Conservation (phyloP, 1,139 yeast genomes). For the Pichia sp. region DNA sequence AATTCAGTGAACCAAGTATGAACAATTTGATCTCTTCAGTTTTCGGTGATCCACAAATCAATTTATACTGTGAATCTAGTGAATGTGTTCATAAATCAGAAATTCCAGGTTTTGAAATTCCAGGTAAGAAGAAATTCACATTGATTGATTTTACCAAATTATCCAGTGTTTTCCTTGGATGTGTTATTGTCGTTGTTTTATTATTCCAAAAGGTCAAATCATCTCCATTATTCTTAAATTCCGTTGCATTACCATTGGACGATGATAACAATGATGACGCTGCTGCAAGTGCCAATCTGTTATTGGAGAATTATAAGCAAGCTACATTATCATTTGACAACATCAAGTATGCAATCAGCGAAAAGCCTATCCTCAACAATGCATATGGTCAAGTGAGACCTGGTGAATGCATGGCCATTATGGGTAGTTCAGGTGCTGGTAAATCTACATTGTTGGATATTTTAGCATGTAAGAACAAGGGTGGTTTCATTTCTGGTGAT, state of each 20-base stretch:
- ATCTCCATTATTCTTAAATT: constrained; percentile 56
- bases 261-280: constrained; percentile 32
- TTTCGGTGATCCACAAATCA: constrained; percentile 90
- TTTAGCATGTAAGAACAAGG: constrained; percentile 81
- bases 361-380: constrained; percentile 53
- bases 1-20: constrained; percentile 94
- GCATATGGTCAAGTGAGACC: constrained; percentile 80
- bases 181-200: constrained; percentile 39
- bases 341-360: constrained; percentile 61
- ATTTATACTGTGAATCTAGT: constrained; percentile 75
- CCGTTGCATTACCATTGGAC: constrained; percentile 16
- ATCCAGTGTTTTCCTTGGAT: constrained; percentile 45
- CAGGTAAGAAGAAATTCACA: constrained; percentile 54
- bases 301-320: constrained; percentile 62
- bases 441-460: constrained; percentile 92
- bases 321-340: constrained; percentile 75
- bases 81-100: constrained; percentile 93
- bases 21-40: constrained; percentile 85
- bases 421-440: constrained; percentile 99
- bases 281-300: constrained; percentile 30
- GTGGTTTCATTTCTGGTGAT: constrained; percentile 64
- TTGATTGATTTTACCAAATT: constrained; percentile 42
- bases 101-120: constrained; percentile 83
- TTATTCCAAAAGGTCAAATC: constrained; percentile 53
- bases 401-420: constrained; percentile 88